phyloP scores from a whole-genome alignment of 441 rosid species.

The Euphorbia schlechtendalii region DNA sequence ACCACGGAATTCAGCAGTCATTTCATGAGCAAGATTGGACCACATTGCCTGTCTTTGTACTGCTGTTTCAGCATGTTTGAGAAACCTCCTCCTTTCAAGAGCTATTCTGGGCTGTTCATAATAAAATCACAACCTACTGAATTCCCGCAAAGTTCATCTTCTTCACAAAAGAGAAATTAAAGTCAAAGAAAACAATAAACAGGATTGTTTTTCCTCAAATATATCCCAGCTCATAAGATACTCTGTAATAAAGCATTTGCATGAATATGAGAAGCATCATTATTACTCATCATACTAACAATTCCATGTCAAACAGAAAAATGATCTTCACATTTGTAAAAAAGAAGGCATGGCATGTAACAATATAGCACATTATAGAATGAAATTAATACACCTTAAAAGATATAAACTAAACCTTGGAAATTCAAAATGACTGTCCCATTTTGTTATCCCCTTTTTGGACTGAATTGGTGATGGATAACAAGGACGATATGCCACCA shows the following conservation, averaged over 20 bases:
- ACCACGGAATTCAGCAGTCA: slow-evolving; percentile 99
- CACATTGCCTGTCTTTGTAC: slow-evolving; percentile 98
- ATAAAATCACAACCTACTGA: slow-evolving; percentile 14
- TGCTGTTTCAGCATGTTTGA: slow-evolving; percentile 91
- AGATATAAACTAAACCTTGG: background rate
- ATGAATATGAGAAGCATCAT: too few relatives aligned
- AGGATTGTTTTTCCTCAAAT: too few relatives aligned
- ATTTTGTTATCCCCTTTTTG: background rate
- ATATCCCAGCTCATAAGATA: too few relatives aligned
- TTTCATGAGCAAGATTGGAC: slow-evolving; percentile 99
- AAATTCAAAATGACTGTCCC: background rate
- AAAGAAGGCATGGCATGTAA: background rate
- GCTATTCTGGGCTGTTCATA: slow-evolving; percentile 87
- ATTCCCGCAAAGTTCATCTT: slow-evolving; percentile 7
- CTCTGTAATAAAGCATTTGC: too few relatives aligned
- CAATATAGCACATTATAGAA: background rate
- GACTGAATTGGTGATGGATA: background rate
- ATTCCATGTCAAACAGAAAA: slow-evolving; percentile 9
- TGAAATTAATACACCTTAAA: background rate
- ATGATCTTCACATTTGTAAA: slow-evolving; percentile 3
- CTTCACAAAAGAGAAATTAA: background rate
- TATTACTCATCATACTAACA: too few relatives aligned
- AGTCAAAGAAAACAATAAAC: background rate
- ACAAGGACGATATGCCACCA: background rate
- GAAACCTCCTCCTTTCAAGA: slow-evolving; percentile 85